phyloP scores from a whole-genome alignment of 2,329 filamentous ascomycete species.

The Verticillium longisporum region DNA sequence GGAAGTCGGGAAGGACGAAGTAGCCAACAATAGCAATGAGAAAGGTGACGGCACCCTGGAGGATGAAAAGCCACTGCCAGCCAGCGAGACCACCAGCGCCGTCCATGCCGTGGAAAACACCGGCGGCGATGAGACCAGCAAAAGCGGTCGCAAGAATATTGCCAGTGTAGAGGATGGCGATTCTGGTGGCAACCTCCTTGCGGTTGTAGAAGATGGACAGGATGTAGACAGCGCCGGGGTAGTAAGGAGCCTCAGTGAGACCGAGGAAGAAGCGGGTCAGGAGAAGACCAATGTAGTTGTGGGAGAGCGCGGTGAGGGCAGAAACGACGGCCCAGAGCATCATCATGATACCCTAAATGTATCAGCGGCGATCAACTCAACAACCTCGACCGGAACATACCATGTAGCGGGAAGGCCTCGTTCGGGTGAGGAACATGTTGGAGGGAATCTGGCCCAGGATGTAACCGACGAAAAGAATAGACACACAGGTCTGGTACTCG shows the following conservation, averaged over 20 bases:
- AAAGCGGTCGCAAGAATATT: slow-evolving; percentile 63
- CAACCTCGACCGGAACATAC: neutral
- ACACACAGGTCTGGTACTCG: slow-evolving; percentile 27
- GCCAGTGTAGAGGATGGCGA: slow-evolving; percentile 51
- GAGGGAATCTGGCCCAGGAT: slow-evolving; percentile 13
- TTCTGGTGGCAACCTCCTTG: slow-evolving; percentile 56
- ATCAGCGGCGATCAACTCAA: neutral
- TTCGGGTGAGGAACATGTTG: slow-evolving; percentile 12
- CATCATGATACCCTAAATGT: slow-evolving; percentile 9
- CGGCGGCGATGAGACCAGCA: slow-evolving; percentile 56
- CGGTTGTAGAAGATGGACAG: slow-evolving; percentile 58
- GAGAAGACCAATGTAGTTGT: slow-evolving; percentile 23
- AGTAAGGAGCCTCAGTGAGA: slow-evolving; percentile 22
- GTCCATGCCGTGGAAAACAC: slow-evolving; percentile 53
- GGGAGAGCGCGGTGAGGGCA: slow-evolving; percentile 23
- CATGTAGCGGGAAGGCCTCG: slow-evolving; percentile 12
- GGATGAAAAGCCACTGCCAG: slow-evolving; percentile 37
- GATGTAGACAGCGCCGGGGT: slow-evolving; percentile 37
- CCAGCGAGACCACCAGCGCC: slow-evolving; percentile 24
- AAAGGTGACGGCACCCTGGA: slow-evolving; percentile 31
- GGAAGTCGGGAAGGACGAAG: slow-evolving; percentile 15
- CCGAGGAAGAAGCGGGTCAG: slow-evolving; percentile 28
- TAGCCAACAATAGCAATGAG: slow-evolving; percentile 10
- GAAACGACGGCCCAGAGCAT: slow-evolving; percentile 13
- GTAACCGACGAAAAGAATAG: slow-evolving; percentile 24